These are phyloP conservation scores for Aspergillus ochraceoroseus DNA, from an alignment of 2,329 filamentous ascomycete species.

Conservation along the genomic window DNA sequence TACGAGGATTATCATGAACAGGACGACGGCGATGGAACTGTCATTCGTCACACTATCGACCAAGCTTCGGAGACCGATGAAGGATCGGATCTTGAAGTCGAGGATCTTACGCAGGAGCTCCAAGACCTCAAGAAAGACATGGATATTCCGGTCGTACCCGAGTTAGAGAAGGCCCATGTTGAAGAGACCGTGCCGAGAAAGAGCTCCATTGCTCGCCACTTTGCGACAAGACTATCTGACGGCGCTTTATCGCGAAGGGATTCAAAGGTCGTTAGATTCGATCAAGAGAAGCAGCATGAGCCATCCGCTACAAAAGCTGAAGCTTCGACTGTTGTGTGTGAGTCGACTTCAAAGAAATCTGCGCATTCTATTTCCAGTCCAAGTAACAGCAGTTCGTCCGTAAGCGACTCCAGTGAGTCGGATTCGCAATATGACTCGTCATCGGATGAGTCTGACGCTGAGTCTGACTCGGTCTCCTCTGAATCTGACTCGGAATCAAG, in stretches of 20 bases:
- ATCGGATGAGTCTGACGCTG: slow-evolving; percentile 4
- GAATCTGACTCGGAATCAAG: slow-evolving; percentile 6
- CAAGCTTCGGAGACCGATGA: slow-evolving; percentile 30
- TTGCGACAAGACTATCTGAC: slow-evolving; percentile 20
- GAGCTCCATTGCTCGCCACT: slow-evolving; percentile 9
- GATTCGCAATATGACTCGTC: slow-evolving; percentile 5
- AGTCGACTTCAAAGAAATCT: slow-evolving; percentile 16
- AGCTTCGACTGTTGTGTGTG: slow-evolving; percentile 14
- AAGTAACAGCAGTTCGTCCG: slow-evolving; percentile 15
- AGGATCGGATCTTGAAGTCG: slow-evolving; percentile 32
- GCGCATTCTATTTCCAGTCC: slow-evolving; percentile 10
- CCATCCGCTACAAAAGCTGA: slow-evolving; percentile 13
- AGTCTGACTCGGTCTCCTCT: background rate
- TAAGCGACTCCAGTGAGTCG: slow-evolving; percentile 26
- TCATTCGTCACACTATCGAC: slow-evolving; percentile 33
- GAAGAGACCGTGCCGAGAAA: slow-evolving; percentile 9
- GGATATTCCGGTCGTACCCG: slow-evolving; percentile 26
- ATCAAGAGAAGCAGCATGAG: slow-evolving; percentile 17
- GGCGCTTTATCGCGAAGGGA: slow-evolving; percentile 25
- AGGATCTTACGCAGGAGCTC: slow-evolving; percentile 45
- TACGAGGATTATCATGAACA: slow-evolving; percentile 24
- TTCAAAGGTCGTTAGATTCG: slow-evolving; percentile 36
- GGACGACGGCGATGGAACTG: slow-evolving; percentile 32
- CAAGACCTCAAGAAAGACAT: slow-evolving; percentile 44
- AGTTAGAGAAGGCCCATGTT: slow-evolving; percentile 15